Evolutionary conservation across 768 basidiomycete species (phyloP).

Genomic region (Tylopilus sp.): DNA sequence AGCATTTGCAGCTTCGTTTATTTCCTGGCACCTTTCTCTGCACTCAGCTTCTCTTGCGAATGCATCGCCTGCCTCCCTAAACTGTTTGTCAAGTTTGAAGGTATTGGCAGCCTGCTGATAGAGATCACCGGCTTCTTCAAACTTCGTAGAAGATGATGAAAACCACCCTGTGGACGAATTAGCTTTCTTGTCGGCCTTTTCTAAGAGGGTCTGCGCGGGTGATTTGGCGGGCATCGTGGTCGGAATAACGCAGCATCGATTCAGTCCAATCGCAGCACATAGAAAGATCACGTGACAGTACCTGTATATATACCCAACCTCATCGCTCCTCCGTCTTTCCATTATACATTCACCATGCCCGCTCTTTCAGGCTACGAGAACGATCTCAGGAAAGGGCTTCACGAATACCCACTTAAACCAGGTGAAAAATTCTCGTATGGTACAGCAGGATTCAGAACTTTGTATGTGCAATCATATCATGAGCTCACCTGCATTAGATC

Average conservation of each 20-base stretch:
- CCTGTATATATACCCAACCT: neutral
- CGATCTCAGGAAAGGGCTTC: conserved; percentile 46
- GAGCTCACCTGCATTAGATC: conserved; percentile 5
- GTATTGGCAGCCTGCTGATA: conserved; percentile 93
- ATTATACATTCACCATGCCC: conserved; percentile 27
- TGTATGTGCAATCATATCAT: conserved; percentile 49
- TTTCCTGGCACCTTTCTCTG: conserved; percentile 81
- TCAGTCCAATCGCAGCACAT: neutral
- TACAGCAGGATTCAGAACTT: conserved; percentile 90
- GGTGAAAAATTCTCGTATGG: conserved; percentile 80
- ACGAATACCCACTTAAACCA: conserved; percentile 70
- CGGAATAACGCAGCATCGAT: neutral
- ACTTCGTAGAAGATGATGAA: conserved; percentile 77
- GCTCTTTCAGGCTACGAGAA: conserved; percentile 35
- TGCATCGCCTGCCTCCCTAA: conserved; percentile 88
- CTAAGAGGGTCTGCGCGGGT: conserved; percentile 67
- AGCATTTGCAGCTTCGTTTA: conserved; percentile 93
- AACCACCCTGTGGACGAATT: conserved; percentile 86
- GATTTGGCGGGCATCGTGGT: conserved; percentile 70
- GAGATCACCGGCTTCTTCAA: conserved; percentile 93
- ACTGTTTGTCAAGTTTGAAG: conserved; percentile 89
- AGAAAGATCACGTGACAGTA: conserved; percentile 16
- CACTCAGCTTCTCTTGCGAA: conserved; percentile 95
- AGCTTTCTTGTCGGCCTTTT: conserved; percentile 92
- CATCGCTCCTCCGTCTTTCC: neutral